phyloP scores from a whole-genome alignment of 805 yeast species.

The Metschnikowia matae region DNA sequence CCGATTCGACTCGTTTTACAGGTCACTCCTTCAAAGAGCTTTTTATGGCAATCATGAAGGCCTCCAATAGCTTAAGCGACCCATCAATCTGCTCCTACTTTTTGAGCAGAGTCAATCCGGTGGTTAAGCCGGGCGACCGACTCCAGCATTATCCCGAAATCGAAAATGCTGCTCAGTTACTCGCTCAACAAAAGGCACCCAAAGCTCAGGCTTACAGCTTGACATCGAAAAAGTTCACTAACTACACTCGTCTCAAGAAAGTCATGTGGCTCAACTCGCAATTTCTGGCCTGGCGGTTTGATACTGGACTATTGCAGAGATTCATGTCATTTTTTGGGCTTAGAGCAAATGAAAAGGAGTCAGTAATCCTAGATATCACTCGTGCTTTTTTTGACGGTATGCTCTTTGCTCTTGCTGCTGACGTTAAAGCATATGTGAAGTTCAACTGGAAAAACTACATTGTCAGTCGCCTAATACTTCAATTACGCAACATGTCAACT shows the following conservation, averaged over 20 bases:
- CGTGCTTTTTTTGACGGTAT: slow-evolving; percentile 21
- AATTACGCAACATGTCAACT: slow-evolving; percentile 17
- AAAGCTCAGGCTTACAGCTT: slow-evolving; percentile 5
- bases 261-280: slow-evolving; percentile 26
- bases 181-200: background rate
- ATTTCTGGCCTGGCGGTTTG: slow-evolving; percentile 23
- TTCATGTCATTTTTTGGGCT: slow-evolving; percentile 9
- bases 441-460: slow-evolving; percentile 37
- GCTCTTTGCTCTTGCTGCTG: slow-evolving; percentile 16
- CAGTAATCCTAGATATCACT: slow-evolving; percentile 19
- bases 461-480: slow-evolving; percentile 25
- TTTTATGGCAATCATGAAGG: background rate
- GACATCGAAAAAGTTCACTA: slow-evolving; percentile 10
- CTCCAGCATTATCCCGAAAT: background rate
- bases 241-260: slow-evolving; percentile 21
- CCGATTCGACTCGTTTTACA: background rate
- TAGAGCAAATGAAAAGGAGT: slow-evolving; percentile 9
- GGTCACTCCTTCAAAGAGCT: slow-evolving; percentile 4
- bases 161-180: background rate
- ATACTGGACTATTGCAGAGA: slow-evolving; percentile 9
- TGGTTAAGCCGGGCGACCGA: slow-evolving; percentile 5
- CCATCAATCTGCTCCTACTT: slow-evolving; percentile 6
- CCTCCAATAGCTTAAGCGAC: background rate
- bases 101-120: slow-evolving; percentile 5
- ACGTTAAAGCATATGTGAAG: slow-evolving; percentile 22